These are phyloP conservation scores for Strobilomyces echinocephalus DNA, from an alignment of 768 basidiomycete genomes.

Conservation along the genomic window DNA sequence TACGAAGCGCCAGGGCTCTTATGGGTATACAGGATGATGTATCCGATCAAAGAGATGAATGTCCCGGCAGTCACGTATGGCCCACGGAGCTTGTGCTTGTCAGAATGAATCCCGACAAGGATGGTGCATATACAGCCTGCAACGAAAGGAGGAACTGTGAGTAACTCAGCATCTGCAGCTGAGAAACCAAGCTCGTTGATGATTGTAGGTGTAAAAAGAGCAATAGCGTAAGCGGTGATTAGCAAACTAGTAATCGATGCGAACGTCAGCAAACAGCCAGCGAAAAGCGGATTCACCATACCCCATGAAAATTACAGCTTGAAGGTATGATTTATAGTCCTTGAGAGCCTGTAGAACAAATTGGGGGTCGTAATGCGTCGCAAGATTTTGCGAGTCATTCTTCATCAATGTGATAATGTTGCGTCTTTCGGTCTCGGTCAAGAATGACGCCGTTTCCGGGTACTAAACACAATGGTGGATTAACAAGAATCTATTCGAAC, in stretches of 20 bases:
- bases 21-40: not conserved
- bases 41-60: constrained; percentile 1
- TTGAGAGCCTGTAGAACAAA: constrained; percentile 47
- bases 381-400: constrained; percentile 41
- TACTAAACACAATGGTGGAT: not conserved
- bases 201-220: constrained; percentile 48
- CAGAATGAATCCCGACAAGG: constrained; percentile 28
- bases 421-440: not conserved
- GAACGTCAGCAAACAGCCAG: not conserved
- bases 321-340: constrained; percentile 39
- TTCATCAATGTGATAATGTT: constrained; percentile 28
- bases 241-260: constrained; percentile 36
- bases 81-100: constrained; percentile 1
- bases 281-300: constrained; percentile 9
- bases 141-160: constrained; percentile 47
- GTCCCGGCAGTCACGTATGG: not conserved
- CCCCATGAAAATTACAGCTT: constrained; percentile 40
- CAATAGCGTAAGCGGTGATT: constrained; percentile 41
- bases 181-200: constrained; percentile 47
- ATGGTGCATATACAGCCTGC: constrained; percentile 45
- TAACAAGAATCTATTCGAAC: no score
- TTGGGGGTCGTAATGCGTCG: constrained; percentile 40
- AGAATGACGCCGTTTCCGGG: not conserved
- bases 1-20: constrained; percentile 28
- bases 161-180: constrained; percentile 44